Evolutionary conservation across 2,329 filamentous ascomycete species (phyloP).

Genomic region (Diaporthe caulivora): DNA sequence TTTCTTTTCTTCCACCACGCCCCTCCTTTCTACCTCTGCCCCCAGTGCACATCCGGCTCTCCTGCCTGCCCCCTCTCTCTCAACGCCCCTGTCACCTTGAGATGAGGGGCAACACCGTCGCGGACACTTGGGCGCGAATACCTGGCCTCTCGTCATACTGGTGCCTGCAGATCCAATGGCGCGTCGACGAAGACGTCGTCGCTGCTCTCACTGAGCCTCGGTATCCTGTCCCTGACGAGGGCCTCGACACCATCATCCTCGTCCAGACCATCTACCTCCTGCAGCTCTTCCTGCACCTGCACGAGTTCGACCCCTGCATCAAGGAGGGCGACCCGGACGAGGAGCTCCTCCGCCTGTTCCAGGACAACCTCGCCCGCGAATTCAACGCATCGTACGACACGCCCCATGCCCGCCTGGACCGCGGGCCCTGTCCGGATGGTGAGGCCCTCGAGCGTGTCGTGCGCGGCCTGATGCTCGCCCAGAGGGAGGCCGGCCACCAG

Average conservation of each 20-base stretch:
- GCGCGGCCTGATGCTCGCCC: slow-evolving; percentile 35
- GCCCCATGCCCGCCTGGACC: slow-evolving; percentile 7
- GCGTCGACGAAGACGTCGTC: slow-evolving; percentile 39
- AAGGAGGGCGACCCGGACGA: slow-evolving; percentile 33
- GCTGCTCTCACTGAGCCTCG: slow-evolving; percentile 38
- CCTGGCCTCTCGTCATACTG: slow-evolving; percentile 39
- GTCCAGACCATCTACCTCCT: slow-evolving; percentile 39
- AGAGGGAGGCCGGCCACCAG: slow-evolving; percentile 30
- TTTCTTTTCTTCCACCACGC: not conserved
- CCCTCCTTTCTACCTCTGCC: too few relatives aligned
- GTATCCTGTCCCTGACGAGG: slow-evolving; percentile 36
- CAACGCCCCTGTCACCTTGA: slow-evolving; percentile 19
- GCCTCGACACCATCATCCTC: slow-evolving; percentile 39
- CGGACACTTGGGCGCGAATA: slow-evolving; percentile 37
- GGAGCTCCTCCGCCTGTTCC: slow-evolving; percentile 38
- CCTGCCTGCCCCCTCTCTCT: not conserved
- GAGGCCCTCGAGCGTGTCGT: slow-evolving; percentile 39
- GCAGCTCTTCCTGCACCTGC: slow-evolving; percentile 39
- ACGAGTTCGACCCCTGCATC: slow-evolving; percentile 39
- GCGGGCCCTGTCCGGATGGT: slow-evolving; percentile 35
- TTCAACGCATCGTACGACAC: slow-evolving; percentile 35
- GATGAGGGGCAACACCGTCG: slow-evolving; percentile 38
- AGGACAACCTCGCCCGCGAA: slow-evolving; percentile 38
- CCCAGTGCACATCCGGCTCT: not conserved
- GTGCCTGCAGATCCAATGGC: slow-evolving; percentile 40